phyloP scores from a whole-genome alignment of 2,329 filamentous ascomycete species.

The Chrysosporium keratinophilum region DNA sequence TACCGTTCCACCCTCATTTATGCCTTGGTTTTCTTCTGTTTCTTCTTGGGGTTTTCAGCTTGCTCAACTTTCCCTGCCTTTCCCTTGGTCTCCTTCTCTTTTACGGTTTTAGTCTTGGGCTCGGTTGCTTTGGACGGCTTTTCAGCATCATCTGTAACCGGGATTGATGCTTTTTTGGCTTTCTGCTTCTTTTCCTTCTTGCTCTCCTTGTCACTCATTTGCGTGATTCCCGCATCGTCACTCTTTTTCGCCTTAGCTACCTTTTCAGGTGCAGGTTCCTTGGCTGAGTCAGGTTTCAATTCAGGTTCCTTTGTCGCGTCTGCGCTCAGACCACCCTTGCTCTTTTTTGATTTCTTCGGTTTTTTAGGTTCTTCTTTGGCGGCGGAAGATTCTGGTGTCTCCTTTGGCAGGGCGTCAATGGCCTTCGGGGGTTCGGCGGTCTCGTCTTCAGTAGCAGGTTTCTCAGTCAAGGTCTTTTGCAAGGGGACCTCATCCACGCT shows the following conservation, averaged over 20 bases:
- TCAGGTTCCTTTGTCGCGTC: neutral
- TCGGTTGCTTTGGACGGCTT: neutral
- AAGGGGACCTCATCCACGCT: constrained; percentile 45
- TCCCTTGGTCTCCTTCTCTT: constrained; percentile 13
- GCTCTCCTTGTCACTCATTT: neutral
- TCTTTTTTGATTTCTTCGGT: constrained; percentile 22
- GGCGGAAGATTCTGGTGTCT: constrained; percentile 20
- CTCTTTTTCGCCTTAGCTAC: neutral
- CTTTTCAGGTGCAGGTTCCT: constrained; percentile 3
- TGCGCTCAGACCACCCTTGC: constrained; percentile 17
- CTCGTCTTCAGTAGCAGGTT: constrained; percentile 17
- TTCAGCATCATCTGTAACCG: neutral
- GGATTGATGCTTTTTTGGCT: neutral
- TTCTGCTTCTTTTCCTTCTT: constrained; percentile 9
- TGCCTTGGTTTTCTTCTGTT: constrained; percentile 27
- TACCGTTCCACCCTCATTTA: constrained; percentile 15
- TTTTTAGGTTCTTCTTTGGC: constrained; percentile 17
- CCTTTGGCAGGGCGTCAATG: constrained; percentile 23
- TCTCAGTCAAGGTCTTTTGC: constrained; percentile 25
- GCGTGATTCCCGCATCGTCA: neutral
- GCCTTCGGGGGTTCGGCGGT: constrained; percentile 15
- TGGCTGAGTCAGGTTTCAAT: constrained; percentile 13
- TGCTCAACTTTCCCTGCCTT: constrained; percentile 5
- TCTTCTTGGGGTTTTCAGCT: constrained; percentile 17
- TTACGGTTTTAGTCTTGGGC: neutral